Percentiles rank a stretch among this genome's conserved stretches.
Evolutionary conservation across 108 stramenopile species (phyloP).

Genomic region (Nitzschia inconspicua): DNA sequence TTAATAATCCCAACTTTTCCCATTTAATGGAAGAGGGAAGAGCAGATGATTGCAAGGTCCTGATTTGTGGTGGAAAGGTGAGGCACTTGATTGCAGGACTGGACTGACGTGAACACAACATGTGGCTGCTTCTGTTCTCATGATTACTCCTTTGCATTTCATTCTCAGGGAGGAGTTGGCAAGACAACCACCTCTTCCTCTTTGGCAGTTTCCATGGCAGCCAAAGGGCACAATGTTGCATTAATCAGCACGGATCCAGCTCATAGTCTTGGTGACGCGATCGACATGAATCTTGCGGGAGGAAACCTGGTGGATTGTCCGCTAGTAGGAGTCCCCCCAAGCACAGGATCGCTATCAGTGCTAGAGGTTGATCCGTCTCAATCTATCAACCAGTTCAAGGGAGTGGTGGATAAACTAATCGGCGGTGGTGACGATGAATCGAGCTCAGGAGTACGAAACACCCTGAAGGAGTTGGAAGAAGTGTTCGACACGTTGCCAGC

Average conservation of each 20-base stretch:
- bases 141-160: too few relatives aligned
- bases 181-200: constrained; percentile 86
- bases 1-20: constrained; percentile 48
- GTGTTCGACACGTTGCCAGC: constrained; percentile 87
- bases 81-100: too few relatives aligned
- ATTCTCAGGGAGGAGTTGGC: constrained; percentile 89
- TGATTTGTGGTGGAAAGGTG: constrained; percentile 90
- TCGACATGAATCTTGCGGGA: constrained; percentile 70
- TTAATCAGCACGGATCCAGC: constrained; percentile 96
- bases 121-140: too few relatives aligned
- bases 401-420: constrained; percentile 66
- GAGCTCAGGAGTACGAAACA: constrained; percentile 32
- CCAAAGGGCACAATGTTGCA: constrained; percentile 80
- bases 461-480: constrained; percentile 70
- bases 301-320: constrained; percentile 69
- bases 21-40: constrained; percentile 44
- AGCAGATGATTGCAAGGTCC: constrained; percentile 49
- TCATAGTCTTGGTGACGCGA: constrained; percentile 94
- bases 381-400: constrained; percentile 71
- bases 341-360: constrained; percentile 64
- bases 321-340: constrained; percentile 59
- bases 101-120: too few relatives aligned
- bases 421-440: constrained; percentile 35
- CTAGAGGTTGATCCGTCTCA: constrained; percentile 82
- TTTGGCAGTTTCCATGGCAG: constrained; percentile 84